Conservation (phyloP, 2,329 filamentous ascomycete genomes). For the Zelopaecilomyces penicillatus region DNA sequence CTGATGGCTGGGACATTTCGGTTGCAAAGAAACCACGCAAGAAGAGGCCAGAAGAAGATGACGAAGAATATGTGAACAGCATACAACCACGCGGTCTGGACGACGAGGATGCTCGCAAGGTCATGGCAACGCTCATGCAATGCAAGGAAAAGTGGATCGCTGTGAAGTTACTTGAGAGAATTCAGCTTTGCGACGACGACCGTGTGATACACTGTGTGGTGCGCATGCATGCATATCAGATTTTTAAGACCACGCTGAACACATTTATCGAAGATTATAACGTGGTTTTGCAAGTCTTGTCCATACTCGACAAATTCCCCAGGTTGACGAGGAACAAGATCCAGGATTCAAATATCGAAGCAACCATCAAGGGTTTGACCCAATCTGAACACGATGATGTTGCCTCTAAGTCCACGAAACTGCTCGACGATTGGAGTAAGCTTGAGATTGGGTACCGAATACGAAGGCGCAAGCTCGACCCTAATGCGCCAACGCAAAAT, state of each 20-base stretch:
- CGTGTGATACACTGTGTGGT: conserved; percentile 81
- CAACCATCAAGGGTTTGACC: conserved; percentile 62
- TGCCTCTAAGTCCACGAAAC: conserved; percentile 56
- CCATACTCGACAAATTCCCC: conserved; percentile 82
- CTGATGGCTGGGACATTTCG: conserved; percentile 83
- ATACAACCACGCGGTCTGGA: conserved; percentile 71
- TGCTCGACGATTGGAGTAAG: conserved; percentile 81
- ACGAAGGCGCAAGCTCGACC: conserved; percentile 77
- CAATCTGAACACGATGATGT: conserved; percentile 67
- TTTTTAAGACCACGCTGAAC: conserved; percentile 77
- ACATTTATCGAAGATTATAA: conserved; percentile 87
- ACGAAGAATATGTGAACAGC: conserved; percentile 92
- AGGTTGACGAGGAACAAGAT: conserved; percentile 95
- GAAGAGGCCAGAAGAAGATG: conserved; percentile 85
- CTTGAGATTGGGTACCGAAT: conserved; percentile 89
- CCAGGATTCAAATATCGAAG: conserved; percentile 88
- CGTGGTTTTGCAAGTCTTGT: conserved; percentile 78
- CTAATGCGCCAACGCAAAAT: conserved; percentile 49
- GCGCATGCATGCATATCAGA: conserved; percentile 95
- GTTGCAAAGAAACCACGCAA: conserved; percentile 85
- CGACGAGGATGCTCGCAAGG: conserved; percentile 78
- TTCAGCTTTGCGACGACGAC: conserved; percentile 80
- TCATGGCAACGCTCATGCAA: conserved; percentile 94
- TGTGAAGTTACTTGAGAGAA: conserved; percentile 83
- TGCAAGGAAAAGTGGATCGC: conserved; percentile 99